These are phyloP conservation scores for Mallotus japonicus DNA, from an alignment of 441 rosid genomes.

Conservation along the genomic window DNA sequence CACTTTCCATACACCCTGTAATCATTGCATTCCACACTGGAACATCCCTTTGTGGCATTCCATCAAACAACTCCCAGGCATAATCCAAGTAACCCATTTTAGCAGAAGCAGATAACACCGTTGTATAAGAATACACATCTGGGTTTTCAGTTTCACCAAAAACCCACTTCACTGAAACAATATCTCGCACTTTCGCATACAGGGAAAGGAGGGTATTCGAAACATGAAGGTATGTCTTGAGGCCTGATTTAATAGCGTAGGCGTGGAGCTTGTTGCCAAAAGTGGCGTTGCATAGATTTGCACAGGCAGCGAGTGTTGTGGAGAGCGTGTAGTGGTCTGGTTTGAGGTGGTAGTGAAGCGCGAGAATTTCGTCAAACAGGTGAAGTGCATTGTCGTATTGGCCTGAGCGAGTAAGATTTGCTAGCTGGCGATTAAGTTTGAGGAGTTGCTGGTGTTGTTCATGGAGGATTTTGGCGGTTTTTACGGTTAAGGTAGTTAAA, in stretches of 20 bases:
- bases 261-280: constrained; percentile 59
- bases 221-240: constrained; percentile 42
- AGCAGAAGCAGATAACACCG: constrained; percentile 45
- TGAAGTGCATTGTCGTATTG: constrained; percentile 47
- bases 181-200: constrained; percentile 40
- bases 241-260: constrained; percentile 51
- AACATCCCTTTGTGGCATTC: constrained; percentile 45
- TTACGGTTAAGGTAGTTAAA: constrained; percentile 23
- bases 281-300: constrained; percentile 41
- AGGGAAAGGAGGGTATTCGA: constrained; percentile 64
- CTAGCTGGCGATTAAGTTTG: constrained; percentile 47
- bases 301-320: constrained; percentile 52
- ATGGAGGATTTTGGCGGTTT: constrained; percentile 21
- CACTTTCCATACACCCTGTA: constrained; percentile 61
- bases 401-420: constrained; percentile 40
- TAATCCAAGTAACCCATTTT: constrained; percentile 46
- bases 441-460: constrained; percentile 30
- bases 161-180: constrained; percentile 38
- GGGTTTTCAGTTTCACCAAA: constrained; percentile 54
- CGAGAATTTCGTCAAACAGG: constrained; percentile 45
- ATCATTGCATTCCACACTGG: constrained; percentile 74
- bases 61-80: constrained; percentile 56
- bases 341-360: constrained; percentile 32
- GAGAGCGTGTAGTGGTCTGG: constrained; percentile 73
- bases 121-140: constrained; percentile 71